A percentile compares a stretch with the other conserved stretches of the same genome.
Conservation (phyloP, 2,329 filamentous ascomycete genomes). For the Pseudogymnoascus sp. region DNA sequence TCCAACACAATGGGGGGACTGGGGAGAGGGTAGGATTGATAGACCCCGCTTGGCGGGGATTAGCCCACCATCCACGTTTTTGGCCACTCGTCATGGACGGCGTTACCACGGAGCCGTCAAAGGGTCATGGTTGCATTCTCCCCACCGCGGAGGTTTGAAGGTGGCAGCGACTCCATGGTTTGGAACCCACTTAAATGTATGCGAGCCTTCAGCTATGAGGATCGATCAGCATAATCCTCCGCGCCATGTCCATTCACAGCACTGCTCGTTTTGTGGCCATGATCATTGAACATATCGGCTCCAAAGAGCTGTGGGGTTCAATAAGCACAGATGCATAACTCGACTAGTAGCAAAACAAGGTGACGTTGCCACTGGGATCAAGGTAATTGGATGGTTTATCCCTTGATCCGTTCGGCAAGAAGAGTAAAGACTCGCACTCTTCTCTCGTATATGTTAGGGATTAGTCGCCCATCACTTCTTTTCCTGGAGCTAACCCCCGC, state of each 20-base stretch:
- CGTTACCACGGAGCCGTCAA: neutral
- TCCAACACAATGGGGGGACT: neutral
- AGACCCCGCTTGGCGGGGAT: neutral
- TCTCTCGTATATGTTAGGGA: neutral
- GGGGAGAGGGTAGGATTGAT: neutral
- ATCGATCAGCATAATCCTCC: neutral
- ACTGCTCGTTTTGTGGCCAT: neutral
- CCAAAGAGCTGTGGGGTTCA: neutral
- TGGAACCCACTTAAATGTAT: neutral
- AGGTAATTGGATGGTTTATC: neutral
- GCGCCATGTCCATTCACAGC: neutral
- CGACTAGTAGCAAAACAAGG: neutral
- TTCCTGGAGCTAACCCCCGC: neutral
- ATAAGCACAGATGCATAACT: neutral
- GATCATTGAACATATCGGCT: neutral
- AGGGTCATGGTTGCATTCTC: slow-evolving; percentile 5
- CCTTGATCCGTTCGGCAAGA: neutral
- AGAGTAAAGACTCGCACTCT: neutral
- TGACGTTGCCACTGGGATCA: slow-evolving; percentile 7
- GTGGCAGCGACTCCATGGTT: neutral
- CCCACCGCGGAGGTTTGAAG: neutral
- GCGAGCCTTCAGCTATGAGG: neutral
- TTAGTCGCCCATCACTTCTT: neutral
- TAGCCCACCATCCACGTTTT: slow-evolving; percentile 1
- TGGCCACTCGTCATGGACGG: neutral